These are phyloP conservation scores for Oxytropis ochrocephala DNA, from an alignment of 306 rosid genomes.

Conservation along the genomic window DNA sequence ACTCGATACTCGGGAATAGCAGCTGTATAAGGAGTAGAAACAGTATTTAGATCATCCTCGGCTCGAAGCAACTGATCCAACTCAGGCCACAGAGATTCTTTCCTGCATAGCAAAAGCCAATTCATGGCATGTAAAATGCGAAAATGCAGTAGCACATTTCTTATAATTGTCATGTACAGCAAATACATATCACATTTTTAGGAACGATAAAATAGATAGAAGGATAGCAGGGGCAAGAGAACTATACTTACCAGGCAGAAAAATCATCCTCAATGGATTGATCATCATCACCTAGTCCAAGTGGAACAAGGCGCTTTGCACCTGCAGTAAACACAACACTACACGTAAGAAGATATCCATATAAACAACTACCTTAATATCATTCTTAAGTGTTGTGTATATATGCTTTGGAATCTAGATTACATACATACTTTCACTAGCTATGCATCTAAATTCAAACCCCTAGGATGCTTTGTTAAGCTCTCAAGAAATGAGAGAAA, in stretches of 20 bases:
- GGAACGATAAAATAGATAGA: neutral
- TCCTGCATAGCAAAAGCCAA: constrained; percentile 43
- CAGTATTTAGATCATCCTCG: constrained; percentile 63
- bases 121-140: constrained; percentile 4
- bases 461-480: neutral
- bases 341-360: constrained; percentile 2
- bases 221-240: neutral
- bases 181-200: neutral
- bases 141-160: constrained; percentile 16
- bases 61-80: constrained; percentile 66
- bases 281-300: constrained; percentile 86
- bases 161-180: neutral
- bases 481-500: neutral
- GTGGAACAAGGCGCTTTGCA: constrained; percentile 62
- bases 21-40: constrained; percentile 77
- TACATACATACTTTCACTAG: neutral
- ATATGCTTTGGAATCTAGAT: neutral
- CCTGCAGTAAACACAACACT: constrained; percentile 35
- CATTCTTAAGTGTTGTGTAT: neutral
- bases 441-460: neutral
- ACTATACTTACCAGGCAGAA: constrained; percentile 56
- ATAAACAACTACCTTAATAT: neutral
- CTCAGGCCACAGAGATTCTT: constrained; percentile 79
- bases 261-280: constrained; percentile 89
- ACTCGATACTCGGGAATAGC: constrained; percentile 62